Base-by-base conservation (phyloP, 2,329 filamentous ascomycete species). In the Hypocrella siamensis region DNA sequence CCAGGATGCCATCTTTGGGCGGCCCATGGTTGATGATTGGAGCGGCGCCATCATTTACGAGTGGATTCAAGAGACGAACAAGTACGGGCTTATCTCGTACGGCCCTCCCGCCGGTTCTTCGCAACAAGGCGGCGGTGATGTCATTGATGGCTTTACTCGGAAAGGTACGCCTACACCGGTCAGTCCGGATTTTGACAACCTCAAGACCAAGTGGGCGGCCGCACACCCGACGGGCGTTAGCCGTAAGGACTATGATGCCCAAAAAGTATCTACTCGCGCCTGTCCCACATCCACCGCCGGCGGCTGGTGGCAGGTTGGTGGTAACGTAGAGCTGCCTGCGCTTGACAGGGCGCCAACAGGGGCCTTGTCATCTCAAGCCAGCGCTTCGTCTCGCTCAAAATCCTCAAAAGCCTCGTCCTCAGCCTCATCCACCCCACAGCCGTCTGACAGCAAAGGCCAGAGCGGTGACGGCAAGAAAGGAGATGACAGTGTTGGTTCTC, bases 31-130 rank as follows among this genome's bases (percentile, higher is more conserved):
- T 5, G 61, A 64, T 35, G 67, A 67, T 44, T 75, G 56, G 73
- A 85, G 79, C 31, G 84, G 84, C 33, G 67, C 80, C 32, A 85
- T 93, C 39, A 65, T 92, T 41, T 92, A 93, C 55, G 83, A 93
- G 51, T 93, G 84, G 84, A 83, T 92, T 39, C 60, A 88, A 49
- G 84, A 92, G 54, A 61, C 68, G 31, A 92, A 93, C 53, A 56
- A 82, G 46, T 93, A 92, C 52, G 84, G 84, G 25, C 63, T 93
- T 22, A 68, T 92, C 43, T 75, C 67, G 15, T 93, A 93, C 49
- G 81, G 79, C 1, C 58, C 68, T 4, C 54, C 61, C n/a, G 65
- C 63, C 9, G 56, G 64, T 16, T 53, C 63, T 7, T 60, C 61
- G 6, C 58, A 53, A n/a, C 61, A 63, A 2, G 69, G 66, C n/a